These are phyloP conservation scores for Flaveria ramosissima DNA, from an alignment of 129 eudicot genomes.

Conservation along the genomic window DNA sequence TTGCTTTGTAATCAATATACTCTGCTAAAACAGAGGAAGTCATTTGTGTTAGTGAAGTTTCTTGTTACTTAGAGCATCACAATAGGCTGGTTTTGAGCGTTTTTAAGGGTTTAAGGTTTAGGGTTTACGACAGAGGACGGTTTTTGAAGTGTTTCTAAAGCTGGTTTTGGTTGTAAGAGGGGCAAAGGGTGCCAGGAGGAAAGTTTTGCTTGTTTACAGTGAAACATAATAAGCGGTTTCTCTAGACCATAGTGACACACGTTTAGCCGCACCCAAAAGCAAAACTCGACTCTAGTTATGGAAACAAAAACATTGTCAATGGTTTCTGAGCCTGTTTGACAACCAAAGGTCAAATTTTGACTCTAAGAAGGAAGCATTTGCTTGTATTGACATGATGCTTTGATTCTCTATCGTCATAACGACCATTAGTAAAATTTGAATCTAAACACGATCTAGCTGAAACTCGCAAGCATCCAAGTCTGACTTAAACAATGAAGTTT, in stretches of 20 bases:
- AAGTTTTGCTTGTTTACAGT: no score
- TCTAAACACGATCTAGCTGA: not conserved
- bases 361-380: not conserved
- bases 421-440: not conserved
- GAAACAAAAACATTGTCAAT: not conserved
- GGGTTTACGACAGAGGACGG: no score
- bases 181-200: no score
- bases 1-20: slow-evolving; percentile 24
- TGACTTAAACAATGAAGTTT: not conserved
- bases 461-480: not conserved
- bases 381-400: not conserved
- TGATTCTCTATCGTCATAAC: not conserved
- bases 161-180: no score
- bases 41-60: slow-evolving; percentile 23
- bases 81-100: no score
- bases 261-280: not conserved
- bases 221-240: not conserved
- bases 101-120: no score
- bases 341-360: not conserved
- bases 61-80: no score
- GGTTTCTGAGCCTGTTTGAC: not conserved
- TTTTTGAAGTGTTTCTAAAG: no score
- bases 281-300: not conserved
- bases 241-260: no score
- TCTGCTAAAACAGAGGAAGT: slow-evolving; percentile 22